Base-by-base conservation (phyloP, 148 eudicot species). In the Persicaria maculosa region DNA sequence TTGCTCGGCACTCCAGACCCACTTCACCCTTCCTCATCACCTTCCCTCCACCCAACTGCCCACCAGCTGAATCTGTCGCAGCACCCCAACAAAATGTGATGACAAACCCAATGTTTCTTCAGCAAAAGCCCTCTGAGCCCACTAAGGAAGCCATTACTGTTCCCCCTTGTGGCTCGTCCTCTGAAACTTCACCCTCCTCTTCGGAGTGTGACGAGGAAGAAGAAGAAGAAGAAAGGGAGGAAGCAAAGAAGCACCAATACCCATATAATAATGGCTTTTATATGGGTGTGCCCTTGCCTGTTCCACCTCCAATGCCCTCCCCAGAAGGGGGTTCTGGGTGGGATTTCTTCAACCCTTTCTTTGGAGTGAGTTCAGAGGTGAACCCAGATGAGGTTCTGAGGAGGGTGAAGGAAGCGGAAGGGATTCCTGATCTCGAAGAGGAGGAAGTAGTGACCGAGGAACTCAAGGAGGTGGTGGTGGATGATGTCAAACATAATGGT, bases 281-380 rank as follows among this genome's bases (percentile, higher is more conserved):
- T 45, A 71, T 48, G 40, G 40, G 43, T 61, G n/a, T 52, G 57
- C 11, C 40, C 4, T 9, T 52, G 57, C 10, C 36, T 79, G 46
- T 46, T 40, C 43, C 25, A 45, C 80, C 79, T 9, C 54, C 67
- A 76, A 81, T 90, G 88, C 84, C 87, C 16, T 86, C 96, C 2
- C 98, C 96, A 50, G 87, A 82, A 74, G 87, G 91, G 76, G 93
- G 84, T 74, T 90, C 84, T 83, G 98, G 92, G 71, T 95, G 98
- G 98, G 98, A 95, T 79, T 95, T 92, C 79, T 95, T 95, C 68
- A 88, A 95, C 85, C 98, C 97, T 16, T 95, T 95, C 72, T 78
- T 71, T 5, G 83, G 84, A 20, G 70, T 15, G 4, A 65, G 7
- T 65, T 40, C 70, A 4, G 82, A 76, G 36, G 76, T 83, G 4